Percentiles rank a stretch among this genome's conserved stretches.
These are phyloP conservation scores for Vickermania spadyakhi DNA, from an alignment of 208 protist genomes.

Conservation along the genomic window DNA sequence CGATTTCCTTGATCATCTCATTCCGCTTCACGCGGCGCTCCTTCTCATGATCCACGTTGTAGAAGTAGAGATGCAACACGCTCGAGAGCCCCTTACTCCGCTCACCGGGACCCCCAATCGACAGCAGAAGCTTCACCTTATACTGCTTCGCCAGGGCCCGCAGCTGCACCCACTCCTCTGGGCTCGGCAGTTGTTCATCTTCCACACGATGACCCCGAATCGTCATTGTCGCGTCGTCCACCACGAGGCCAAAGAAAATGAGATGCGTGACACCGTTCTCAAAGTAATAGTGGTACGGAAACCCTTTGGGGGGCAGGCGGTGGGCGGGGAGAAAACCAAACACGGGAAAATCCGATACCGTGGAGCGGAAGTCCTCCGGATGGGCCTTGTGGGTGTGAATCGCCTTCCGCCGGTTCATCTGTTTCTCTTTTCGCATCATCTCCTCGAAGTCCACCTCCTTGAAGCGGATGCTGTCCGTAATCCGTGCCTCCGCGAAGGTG, in stretches of 20 bases:
- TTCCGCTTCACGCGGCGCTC: slow-evolving; percentile 5
- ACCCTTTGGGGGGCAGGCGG: slow-evolving; percentile 18
- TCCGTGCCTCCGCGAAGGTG: no score
- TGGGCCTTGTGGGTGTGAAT: neutral
- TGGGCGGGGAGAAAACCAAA: slow-evolving; percentile 74
- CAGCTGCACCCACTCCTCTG: slow-evolving; percentile 17
- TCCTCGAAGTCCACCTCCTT: no score
- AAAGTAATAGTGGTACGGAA: slow-evolving; percentile 41
- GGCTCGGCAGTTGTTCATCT: slow-evolving; percentile 33
- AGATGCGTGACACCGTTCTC: slow-evolving; percentile 48
- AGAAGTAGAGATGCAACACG: slow-evolving; percentile 13
- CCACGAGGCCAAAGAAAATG: slow-evolving; percentile 66
- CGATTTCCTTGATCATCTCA: slow-evolving; percentile 24
- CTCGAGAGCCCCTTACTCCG: slow-evolving; percentile 38
- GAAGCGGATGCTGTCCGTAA: no score
- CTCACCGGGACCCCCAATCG: slow-evolving; percentile 40
- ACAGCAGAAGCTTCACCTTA: slow-evolving; percentile 42
- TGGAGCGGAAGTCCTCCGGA: neutral
- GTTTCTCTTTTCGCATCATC: no score
- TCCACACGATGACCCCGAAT: slow-evolving; percentile 13
- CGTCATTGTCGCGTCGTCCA: slow-evolving; percentile 15
- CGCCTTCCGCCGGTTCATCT: no score
- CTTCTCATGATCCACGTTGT: neutral
- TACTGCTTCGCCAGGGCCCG: slow-evolving; percentile 24
- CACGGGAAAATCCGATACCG: slow-evolving; percentile 9